phyloP scores from a whole-genome alignment of 2,329 filamentous ascomycete genomes.

The Pseudocercospora fijiensis region DNA sequence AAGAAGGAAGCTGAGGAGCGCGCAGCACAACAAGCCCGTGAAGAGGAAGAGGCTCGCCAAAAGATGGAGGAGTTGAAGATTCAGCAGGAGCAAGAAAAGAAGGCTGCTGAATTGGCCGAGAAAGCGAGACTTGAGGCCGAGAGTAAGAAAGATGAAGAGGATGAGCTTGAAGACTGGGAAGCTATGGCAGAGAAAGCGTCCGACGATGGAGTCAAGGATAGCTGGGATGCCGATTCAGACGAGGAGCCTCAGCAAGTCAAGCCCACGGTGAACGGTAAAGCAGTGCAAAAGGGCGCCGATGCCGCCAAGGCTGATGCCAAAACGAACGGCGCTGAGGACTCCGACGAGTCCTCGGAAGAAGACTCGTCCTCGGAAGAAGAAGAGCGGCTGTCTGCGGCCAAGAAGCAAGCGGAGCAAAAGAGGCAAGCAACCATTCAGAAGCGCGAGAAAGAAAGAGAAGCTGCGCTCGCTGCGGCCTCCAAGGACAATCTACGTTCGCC shows the following conservation, averaged over 20 bases:
- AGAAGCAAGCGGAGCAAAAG: constrained; percentile 69
- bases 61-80: constrained; percentile 56
- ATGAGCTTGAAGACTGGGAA: constrained; percentile 80
- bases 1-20: constrained; percentile 60
- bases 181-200: constrained; percentile 67
- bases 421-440: constrained; percentile 89
- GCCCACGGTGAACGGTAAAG: constrained; percentile 39
- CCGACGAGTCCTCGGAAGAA: constrained; percentile 47
- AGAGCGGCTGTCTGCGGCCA: constrained; percentile 71
- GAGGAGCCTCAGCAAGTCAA: constrained; percentile 55
- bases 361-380: constrained; percentile 62
- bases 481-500: constrained; percentile 94
- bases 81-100: constrained; percentile 68
- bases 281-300: constrained; percentile 31
- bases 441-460: constrained; percentile 85
- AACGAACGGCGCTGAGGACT: constrained; percentile 38
- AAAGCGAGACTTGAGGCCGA: constrained; percentile 68
- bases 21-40: constrained; percentile 40
- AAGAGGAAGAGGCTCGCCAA: constrained; percentile 53
- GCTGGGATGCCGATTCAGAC: constrained; percentile 86
- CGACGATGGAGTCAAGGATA: constrained; percentile 79
- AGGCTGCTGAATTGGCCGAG: constrained; percentile 70
- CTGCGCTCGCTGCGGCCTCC: constrained; percentile 84
- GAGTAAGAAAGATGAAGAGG: constrained; percentile 62
- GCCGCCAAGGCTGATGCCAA: constrained; percentile 33